These are phyloP conservation scores for Tagetes patula DNA, from an alignment of 129 eudicot genomes.

Conservation along the genomic window DNA sequence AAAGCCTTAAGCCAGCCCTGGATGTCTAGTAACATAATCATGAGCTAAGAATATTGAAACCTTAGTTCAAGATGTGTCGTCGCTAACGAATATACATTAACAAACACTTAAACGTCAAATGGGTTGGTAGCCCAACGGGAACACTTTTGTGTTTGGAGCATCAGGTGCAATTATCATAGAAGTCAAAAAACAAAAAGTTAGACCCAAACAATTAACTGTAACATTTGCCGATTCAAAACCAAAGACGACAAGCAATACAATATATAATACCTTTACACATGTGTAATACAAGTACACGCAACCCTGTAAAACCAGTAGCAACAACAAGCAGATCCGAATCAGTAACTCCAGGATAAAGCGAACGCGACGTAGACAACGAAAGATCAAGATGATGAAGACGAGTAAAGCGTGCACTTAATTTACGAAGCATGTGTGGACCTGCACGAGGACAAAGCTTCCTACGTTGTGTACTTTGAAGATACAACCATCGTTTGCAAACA, in stretches of 20 bases:
- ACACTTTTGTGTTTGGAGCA: too few relatives aligned
- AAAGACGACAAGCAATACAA: neutral
- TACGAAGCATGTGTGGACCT: slow-evolving; percentile 83
- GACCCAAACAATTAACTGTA: too few relatives aligned
- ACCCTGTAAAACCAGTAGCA: slow-evolving; percentile 55
- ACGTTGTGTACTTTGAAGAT: slow-evolving; percentile 75
- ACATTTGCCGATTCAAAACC: too few relatives aligned
- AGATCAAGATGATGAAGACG: slow-evolving; percentile 65
- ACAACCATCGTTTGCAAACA: slow-evolving; percentile 90
- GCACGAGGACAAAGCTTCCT: slow-evolving; percentile 79
- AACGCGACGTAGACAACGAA: slow-evolving; percentile 62
- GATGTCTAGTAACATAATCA: too few relatives aligned
- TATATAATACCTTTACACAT: slow-evolving; percentile 61
- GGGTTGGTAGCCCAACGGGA: too few relatives aligned
- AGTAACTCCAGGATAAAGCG: slow-evolving; percentile 82
- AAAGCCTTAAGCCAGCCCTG: too few relatives aligned
- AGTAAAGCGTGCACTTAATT: slow-evolving; percentile 76
- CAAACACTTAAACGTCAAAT: too few relatives aligned
- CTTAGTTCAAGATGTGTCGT: neutral
- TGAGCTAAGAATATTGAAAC: neutral
- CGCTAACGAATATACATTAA: too few relatives aligned
- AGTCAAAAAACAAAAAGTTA: too few relatives aligned
- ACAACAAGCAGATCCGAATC: slow-evolving; percentile 83
- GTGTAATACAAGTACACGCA: slow-evolving; percentile 55
- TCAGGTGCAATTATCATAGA: too few relatives aligned